These are phyloP conservation scores for Euphorbia schlechtendalii DNA, from an alignment of 441 rosid genomes.

Conservation along the genomic window DNA sequence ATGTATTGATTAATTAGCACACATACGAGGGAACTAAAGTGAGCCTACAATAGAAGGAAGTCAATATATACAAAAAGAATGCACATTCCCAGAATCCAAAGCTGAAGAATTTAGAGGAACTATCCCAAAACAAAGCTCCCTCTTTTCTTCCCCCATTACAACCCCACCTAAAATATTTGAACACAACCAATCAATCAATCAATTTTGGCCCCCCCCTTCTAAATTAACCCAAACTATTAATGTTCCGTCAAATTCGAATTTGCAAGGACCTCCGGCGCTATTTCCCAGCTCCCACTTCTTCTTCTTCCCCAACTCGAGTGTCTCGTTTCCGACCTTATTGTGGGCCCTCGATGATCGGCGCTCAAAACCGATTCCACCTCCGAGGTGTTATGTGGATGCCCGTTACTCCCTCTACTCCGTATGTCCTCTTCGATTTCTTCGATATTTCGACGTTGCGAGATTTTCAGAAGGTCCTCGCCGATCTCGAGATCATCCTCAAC, in stretches of 20 bases:
- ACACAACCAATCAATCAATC: conserved; percentile 1
- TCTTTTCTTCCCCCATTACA: conserved; percentile 10
- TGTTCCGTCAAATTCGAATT: conserved; percentile 48
- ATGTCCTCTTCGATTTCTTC: conserved; percentile 62
- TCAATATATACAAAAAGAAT: conserved; percentile 26
- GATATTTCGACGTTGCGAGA: conserved; percentile 57
- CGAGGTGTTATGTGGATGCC: conserved; percentile 34
- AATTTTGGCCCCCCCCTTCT: conserved; percentile 36
- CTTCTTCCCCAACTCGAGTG: conserved; percentile 70
- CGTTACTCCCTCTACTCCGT: conserved; percentile 56
- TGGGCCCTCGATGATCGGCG: conserved; percentile 56
- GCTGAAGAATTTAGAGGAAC: conserved; percentile 13
- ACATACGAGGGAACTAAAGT: too few relatives aligned
- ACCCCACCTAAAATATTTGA: conserved; percentile 13
- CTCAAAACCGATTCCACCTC: conserved; percentile 49
- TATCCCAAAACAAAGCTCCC: conserved; percentile 7
- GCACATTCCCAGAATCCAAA: conserved; percentile 21
- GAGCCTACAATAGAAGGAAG: too few relatives aligned
- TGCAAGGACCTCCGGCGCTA: conserved; percentile 42
- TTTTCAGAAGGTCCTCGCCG: conserved; percentile 67
- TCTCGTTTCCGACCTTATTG: conserved; percentile 48
- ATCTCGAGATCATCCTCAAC: conserved; percentile 82
- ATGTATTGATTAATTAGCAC: too few relatives aligned
- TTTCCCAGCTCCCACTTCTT: conserved; percentile 69
- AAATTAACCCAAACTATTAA: too few relatives aligned